Conservation (phyloP, 352 stramenopile species). For the Globisporangium viniferum region DNA sequence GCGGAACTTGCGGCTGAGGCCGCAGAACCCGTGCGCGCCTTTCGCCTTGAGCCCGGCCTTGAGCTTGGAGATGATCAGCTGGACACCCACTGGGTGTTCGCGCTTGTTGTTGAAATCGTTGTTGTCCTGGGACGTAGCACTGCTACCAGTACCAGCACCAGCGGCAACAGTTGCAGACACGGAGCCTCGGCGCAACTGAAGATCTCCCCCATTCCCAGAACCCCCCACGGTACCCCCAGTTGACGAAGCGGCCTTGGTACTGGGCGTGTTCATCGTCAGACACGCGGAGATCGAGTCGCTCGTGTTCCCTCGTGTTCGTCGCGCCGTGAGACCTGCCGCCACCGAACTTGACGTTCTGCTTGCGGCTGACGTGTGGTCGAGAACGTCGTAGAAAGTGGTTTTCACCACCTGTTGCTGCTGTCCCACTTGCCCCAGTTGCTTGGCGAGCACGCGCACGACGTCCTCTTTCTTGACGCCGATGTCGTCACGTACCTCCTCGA, state of each 20-base stretch:
- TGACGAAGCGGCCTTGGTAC: background rate
- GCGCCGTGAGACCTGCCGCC: conserved; percentile 22
- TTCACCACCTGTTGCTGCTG: conserved; percentile 13
- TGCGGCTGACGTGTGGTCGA: conserved; percentile 46
- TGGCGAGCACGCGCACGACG: conserved; percentile 28
- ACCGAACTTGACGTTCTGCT: background rate
- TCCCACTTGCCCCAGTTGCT: conserved; percentile 15
- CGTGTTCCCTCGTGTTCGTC: conserved; percentile 41
- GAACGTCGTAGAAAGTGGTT: conserved; percentile 50
- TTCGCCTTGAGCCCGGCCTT: conserved; percentile 51
- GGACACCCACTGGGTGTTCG: conserved; percentile 43
- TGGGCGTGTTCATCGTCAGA: conserved; percentile 23
- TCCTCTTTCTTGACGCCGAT: conserved; percentile 32
- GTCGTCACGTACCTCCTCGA: conserved; percentile 51
- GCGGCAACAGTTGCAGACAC: background rate
- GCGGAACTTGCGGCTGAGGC: conserved; percentile 67
- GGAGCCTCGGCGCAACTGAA: background rate
- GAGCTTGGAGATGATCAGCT: conserved; percentile 53
- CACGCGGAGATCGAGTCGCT: conserved; percentile 55
- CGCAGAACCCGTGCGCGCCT: conserved; percentile 71
- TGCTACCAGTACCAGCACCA: background rate
- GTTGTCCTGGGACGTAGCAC: background rate
- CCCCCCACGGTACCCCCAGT: background rate
- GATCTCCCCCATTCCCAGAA: background rate
- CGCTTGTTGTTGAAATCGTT: conserved; percentile 17